Base-by-base conservation (phyloP, 2,329 filamentous ascomycete genomes). In the Raffaelea albimanens region DNA sequence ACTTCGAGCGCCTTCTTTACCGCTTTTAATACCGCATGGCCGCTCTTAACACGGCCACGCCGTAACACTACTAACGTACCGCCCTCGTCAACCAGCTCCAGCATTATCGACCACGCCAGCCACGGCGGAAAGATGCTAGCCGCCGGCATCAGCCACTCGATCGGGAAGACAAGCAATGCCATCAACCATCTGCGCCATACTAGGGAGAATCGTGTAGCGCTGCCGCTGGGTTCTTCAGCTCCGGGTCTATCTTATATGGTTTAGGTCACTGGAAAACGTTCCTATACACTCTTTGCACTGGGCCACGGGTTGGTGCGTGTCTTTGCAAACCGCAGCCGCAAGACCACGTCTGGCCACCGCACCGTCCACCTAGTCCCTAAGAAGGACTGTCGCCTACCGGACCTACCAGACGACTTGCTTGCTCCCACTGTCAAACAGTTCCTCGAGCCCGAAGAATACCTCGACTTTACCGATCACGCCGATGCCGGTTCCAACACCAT, bases 71-170 rank as follows among this genome's bases (percentile, higher is more conserved):
- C 65, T 31, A 69, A 66, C 48, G 57, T 55, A 13, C 55, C 63
- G 10, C 60, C 70, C 56, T 60, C 64, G 23, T 59, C 71, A 2
- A 63, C 66, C 8, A 63, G 66, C 7, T 73, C 66, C 9, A 7
- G 25, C 13, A 64, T 80, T 48, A 75, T 75, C 47, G 75, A 78
- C 39, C 78, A 79, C 48, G 80, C 80, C 21, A 80, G 83, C 5
- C 83, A 87, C 56, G 82, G 84, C 11, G 79, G 82, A 21, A 82
- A 84, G 59, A 82, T 80, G 22, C 75, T 90, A 47, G 84, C 83
- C 47, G 82, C 81, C 44, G 83, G 83, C 41, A 81, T 90, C 52
- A 86, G 80, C 59, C 82, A 80, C 59, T 87, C 85, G 4, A 75
- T 88, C 23, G 83, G 81, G 36, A 84, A 83, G 59, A 85, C 83